Evolutionary conservation across 257 asterid species (phyloP).

Genomic region (Henckelia pumila): DNA sequence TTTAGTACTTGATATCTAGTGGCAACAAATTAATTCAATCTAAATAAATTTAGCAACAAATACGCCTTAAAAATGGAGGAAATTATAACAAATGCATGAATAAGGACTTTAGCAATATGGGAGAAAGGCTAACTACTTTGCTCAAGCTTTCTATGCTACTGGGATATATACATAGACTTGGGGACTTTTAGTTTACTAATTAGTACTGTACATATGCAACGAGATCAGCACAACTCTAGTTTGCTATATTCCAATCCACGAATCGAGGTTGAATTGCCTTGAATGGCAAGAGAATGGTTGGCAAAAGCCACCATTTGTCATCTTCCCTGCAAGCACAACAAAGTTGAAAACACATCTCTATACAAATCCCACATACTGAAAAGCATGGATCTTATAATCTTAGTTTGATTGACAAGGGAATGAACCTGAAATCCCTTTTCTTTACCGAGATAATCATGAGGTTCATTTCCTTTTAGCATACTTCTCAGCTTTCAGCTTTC

Average conservation of each 20-base stretch:
- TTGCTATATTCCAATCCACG: slow-evolving; percentile 90
- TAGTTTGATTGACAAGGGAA: too few relatives aligned
- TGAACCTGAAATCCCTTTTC: too few relatives aligned
- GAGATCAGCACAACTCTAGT: slow-evolving; percentile 40
- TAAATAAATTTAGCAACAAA: too few relatives aligned
- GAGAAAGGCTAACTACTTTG: slow-evolving; percentile 22
- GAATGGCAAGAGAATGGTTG: slow-evolving; percentile 62
- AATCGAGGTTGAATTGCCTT: slow-evolving; percentile 84
- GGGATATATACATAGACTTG: slow-evolving; percentile 33
- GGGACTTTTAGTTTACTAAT: slow-evolving; percentile 18
- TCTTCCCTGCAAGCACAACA: slow-evolving; percentile 66
- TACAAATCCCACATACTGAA: neutral
- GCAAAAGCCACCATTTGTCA: slow-evolving; percentile 88
- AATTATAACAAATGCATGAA: too few relatives aligned
- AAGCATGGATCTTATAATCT: neutral
- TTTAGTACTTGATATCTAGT: too few relatives aligned
- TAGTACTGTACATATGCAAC: slow-evolving; percentile 22
- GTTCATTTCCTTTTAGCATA: neutral
- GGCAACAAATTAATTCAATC: too few relatives aligned
- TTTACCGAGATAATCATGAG: too few relatives aligned
- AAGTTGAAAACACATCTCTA: slow-evolving; percentile 4
- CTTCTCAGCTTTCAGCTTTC: too few relatives aligned
- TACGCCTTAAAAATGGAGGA: too few relatives aligned
- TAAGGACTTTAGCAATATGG: slow-evolving; percentile 34
- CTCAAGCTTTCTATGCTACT: slow-evolving; percentile 13